Evolutionary conservation across 225 moss, liverwort and hornwort genomes (phyloP).

Genomic region (Polytrichum formosum): DNA sequence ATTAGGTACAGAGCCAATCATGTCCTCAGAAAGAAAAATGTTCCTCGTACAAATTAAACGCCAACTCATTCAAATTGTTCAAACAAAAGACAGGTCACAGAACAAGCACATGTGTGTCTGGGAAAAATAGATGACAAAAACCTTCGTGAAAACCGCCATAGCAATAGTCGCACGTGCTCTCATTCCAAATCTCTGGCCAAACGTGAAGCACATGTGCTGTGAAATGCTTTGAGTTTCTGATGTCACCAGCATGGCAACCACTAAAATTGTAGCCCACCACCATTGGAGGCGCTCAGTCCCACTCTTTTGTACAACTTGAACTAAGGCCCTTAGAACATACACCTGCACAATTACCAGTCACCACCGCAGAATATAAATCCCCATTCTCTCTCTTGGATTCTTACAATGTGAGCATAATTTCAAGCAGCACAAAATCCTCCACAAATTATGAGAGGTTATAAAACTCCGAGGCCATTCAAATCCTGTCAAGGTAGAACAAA

Average conservation of each 20-base stretch:
- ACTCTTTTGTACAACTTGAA: slow-evolving; percentile 40
- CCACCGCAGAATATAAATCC: too few species aligned
- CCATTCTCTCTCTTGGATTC: too few species aligned
- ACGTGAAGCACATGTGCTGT: slow-evolving; percentile 67
- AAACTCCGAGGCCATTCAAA: too few species aligned
- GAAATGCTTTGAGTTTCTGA: slow-evolving; percentile 45
- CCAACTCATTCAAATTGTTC: neutral
- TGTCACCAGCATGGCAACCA: slow-evolving; percentile 63
- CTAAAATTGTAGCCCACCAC: slow-evolving; percentile 82
- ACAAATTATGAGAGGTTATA: too few species aligned
- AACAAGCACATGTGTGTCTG: too few species aligned
- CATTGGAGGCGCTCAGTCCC: slow-evolving; percentile 32
- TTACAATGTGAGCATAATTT: too few species aligned
- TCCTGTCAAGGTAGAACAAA: too few species aligned
- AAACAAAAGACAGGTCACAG: neutral
- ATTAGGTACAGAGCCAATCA: too few species aligned
- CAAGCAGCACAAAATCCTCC: too few species aligned
- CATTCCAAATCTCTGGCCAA: slow-evolving; percentile 64
- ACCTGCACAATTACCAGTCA: slow-evolving; percentile 36
- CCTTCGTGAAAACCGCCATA: slow-evolving; percentile 93
- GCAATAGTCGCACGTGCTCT: slow-evolving; percentile 62
- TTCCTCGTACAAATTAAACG: too few species aligned
- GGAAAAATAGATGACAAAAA: slow-evolving; percentile 5
- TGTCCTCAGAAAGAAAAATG: too few species aligned
- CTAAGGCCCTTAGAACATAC: slow-evolving; percentile 61